Evolutionary conservation across 768 basidiomycete genomes (phyloP), one percentile per base, ranked within the genome.

Genomic region (Phallus indusiatus): DNA sequence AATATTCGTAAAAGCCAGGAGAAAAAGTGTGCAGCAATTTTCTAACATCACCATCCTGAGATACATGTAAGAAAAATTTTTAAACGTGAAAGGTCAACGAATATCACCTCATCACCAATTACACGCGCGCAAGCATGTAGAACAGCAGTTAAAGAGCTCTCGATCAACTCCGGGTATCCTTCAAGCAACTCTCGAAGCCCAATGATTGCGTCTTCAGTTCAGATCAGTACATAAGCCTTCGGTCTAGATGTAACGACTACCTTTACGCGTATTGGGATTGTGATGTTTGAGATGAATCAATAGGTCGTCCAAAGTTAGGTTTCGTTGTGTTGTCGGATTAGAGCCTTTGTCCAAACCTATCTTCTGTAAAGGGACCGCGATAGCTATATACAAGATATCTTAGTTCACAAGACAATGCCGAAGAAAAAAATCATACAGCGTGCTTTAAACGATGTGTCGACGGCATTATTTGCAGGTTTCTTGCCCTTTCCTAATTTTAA

Each of bases 401-500:
- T 28, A 37, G 18, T 28, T 33, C 18, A 53, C 36, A 52, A 18
- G 11, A 59, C 24, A 6, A 36, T 47, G 8, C 2, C 28, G 42
- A n/a, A 47, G 12, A 42, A 42, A 42, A 14, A 54, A 35, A n/a
- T 76, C 88, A 65, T 67, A 96, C 95, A 91, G 60, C 91, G 83
- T 34, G 92, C 85, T 69, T 94, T 93, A 81, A 95, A 97, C 1
- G 94, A 94, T 1, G 95, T 98, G 72, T 98, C 91, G 64, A 97
- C 82, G 5, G 83, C 90, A 78, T 98, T 98, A 50, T 74, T 78
- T 10, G 93, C 78, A 10, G 75, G 69, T 65, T 87, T 82, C 71
- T 94, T 98, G 48, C 90, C 93, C 70, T 95, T 99, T 36, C 95
- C 95, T 53, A 99, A 88, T 72, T 96, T 99, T 37, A 96, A 78